Conservation (phyloP, 768 basidiomycete genomes). For the Lactarius psammicola region DNA sequence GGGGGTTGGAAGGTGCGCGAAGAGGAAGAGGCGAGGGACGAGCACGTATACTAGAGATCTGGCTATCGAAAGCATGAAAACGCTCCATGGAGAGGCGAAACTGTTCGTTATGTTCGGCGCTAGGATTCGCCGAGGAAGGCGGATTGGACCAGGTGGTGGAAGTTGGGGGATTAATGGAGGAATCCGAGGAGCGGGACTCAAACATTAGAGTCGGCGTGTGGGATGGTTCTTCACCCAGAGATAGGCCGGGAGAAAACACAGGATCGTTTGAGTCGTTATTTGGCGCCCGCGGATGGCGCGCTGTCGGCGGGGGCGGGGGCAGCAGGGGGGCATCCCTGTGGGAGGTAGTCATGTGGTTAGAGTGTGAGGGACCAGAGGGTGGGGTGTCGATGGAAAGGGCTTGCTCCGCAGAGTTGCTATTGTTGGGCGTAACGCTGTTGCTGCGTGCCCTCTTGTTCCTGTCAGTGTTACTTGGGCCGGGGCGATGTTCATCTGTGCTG, state of each 20-base stretch:
- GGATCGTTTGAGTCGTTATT: slow-evolving; percentile 7
- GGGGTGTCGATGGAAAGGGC: slow-evolving; percentile 16
- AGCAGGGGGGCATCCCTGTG: slow-evolving; percentile 14
- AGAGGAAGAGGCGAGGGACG: slow-evolving; percentile 21
- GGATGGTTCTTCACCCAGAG: slow-evolving; percentile 6
- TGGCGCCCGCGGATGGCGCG: slow-evolving; percentile 13
- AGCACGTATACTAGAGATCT: slow-evolving; percentile 28
- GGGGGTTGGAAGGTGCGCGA: slow-evolving; percentile 13
- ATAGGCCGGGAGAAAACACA: slow-evolving; percentile 4
- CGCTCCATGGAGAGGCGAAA: slow-evolving; percentile 30
- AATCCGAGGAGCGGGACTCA: slow-evolving; percentile 8
- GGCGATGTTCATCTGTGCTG: slow-evolving; percentile 27
- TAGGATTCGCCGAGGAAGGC: slow-evolving; percentile 6
- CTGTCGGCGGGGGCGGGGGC: background rate
- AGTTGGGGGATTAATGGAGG: slow-evolving; percentile 7
- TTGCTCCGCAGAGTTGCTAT: slow-evolving; percentile 11
- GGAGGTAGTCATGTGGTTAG: slow-evolving; percentile 12
- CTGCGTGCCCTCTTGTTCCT: slow-evolving; percentile 29
- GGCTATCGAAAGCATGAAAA: slow-evolving; percentile 29
- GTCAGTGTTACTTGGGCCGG: slow-evolving; percentile 24
- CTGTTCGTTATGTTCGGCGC: slow-evolving; percentile 24
- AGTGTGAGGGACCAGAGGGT: slow-evolving; percentile 8
- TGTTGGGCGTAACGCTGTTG: slow-evolving; percentile 20
- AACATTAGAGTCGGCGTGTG: slow-evolving; percentile 11
- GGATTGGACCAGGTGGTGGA: slow-evolving; percentile 13